Evolutionary conservation across 2,329 filamentous ascomycete species (phyloP).

Genomic region (Penicillium frequentans): DNA sequence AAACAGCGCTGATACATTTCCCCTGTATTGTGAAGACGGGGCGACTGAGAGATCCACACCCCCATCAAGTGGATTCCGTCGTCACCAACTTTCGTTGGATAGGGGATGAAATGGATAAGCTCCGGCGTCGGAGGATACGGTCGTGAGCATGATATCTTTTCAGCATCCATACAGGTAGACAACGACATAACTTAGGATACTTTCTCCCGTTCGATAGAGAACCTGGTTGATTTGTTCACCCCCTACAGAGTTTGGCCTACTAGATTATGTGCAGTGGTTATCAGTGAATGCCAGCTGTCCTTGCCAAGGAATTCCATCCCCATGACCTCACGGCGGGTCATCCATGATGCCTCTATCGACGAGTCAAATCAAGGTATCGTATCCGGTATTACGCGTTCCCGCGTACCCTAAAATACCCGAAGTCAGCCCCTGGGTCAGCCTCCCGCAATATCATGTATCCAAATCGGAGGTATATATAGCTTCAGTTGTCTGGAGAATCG

Average conservation of each 20-base stretch:
- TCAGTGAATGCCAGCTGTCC: conserved; percentile 9
- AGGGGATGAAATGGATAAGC: background rate
- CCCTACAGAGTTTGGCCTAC: background rate
- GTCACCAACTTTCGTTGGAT: background rate
- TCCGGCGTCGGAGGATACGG: background rate
- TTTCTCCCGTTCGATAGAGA: background rate
- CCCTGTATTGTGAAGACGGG: conserved; percentile 12
- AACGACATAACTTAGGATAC: background rate
- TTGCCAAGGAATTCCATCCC: conserved; percentile 9
- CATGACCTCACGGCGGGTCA: conserved; percentile 23
- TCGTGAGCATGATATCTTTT: background rate
- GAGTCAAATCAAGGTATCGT: conserved; percentile 11
- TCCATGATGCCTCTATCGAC: conserved; percentile 17
- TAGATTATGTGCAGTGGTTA: background rate
- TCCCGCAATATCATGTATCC: background rate
- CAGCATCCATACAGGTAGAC: background rate
- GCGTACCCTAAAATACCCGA: conserved; percentile 18
- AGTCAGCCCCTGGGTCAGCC: background rate
- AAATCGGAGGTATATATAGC: background rate
- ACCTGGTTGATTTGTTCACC: background rate
- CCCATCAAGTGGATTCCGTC: conserved; percentile 17
- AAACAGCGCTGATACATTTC: conserved; percentile 12
- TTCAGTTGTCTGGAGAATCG: background rate
- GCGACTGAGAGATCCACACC: conserved; percentile 13
- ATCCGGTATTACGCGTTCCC: conserved; percentile 7